Evolutionary conservation across 2,329 filamentous ascomycete genomes (phyloP).

Genomic region (Coniochaeta sp.): DNA sequence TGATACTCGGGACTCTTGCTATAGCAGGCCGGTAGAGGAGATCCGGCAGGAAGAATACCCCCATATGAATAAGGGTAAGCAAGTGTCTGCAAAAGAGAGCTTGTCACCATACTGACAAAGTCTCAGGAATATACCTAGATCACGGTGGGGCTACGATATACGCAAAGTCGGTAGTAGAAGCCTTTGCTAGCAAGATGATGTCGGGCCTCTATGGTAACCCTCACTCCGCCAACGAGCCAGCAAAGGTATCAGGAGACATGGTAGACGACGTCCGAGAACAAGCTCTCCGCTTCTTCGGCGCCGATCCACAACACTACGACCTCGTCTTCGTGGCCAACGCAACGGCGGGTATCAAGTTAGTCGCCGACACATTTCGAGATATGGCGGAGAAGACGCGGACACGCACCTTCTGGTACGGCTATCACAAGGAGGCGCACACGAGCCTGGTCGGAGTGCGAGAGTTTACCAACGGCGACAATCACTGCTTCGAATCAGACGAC

Average conservation of each 20-base stretch:
- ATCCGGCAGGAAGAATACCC: slow-evolving; percentile 32
- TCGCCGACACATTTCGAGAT: slow-evolving; percentile 50
- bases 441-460: slow-evolving; percentile 65
- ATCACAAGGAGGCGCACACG: slow-evolving; percentile 55
- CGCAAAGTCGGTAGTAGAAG: slow-evolving; percentile 48
- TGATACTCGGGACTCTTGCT: slow-evolving; percentile 9
- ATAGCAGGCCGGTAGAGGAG: slow-evolving; percentile 26
- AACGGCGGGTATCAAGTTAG: slow-evolving; percentile 55
- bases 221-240: slow-evolving; percentile 56
- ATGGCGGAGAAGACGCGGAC: slow-evolving; percentile 38
- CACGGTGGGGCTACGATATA: slow-evolving; percentile 53
- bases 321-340: slow-evolving; percentile 57
- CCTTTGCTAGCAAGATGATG: slow-evolving; percentile 48
- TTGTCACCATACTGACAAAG: not conserved
- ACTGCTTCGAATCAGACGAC: slow-evolving; percentile 54
- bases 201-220: slow-evolving; percentile 60
- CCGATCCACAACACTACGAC: slow-evolving; percentile 51
- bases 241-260: slow-evolving; percentile 47
- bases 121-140: slow-evolving; percentile 44
- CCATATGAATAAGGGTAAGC: slow-evolving; percentile 33
- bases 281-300: slow-evolving; percentile 50
- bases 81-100: not conserved
- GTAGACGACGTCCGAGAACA: slow-evolving; percentile 49
- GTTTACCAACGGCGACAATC: slow-evolving; percentile 42
- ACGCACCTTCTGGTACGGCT: slow-evolving; percentile 48